Percentiles rank a stretch among this genome's conserved stretches.
Evolutionary conservation across 805 yeast genomes (phyloP).

Genomic region (Kodamaea hsintzibuensis): DNA sequence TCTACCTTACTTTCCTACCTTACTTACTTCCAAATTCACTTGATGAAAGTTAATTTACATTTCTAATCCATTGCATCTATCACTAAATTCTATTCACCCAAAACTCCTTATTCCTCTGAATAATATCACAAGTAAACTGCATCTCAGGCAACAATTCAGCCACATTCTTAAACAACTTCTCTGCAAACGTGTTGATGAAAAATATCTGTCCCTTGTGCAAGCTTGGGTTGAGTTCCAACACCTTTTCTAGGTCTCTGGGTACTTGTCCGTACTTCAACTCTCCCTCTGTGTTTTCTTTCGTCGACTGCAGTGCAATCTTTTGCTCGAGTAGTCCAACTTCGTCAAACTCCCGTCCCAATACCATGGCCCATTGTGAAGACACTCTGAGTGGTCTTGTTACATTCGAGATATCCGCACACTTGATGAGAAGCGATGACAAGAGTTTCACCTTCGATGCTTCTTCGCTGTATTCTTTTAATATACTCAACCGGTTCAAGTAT

Average conservation of each 20-base stretch:
- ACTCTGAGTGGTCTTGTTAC: slow-evolving; percentile 78
- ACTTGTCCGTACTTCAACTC: slow-evolving; percentile 32
- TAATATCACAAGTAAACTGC: slow-evolving; percentile 53
- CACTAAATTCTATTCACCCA: slow-evolving; percentile 41
- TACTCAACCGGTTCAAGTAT: slow-evolving; percentile 56
- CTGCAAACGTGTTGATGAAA: slow-evolving; percentile 82
- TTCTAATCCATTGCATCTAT: not conserved
- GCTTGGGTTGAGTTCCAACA: slow-evolving; percentile 47
- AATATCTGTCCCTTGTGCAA: slow-evolving; percentile 76
- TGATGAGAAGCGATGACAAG: slow-evolving; percentile 69
- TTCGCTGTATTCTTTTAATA: slow-evolving; percentile 19
- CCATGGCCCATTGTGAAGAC: slow-evolving; percentile 83
- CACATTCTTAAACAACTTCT: slow-evolving; percentile 67
- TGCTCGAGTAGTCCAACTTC: slow-evolving; percentile 61
- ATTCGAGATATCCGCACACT: slow-evolving; percentile 95
- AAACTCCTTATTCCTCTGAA: slow-evolving; percentile 52
- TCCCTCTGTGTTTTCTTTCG: slow-evolving; percentile 5
- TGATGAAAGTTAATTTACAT: no score
- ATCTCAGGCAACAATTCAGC: slow-evolving; percentile 62
- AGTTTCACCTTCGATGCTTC: slow-evolving; percentile 34
- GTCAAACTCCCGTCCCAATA: slow-evolving; percentile 73
- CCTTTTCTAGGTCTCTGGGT: slow-evolving; percentile 42
- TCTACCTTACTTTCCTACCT: no score
- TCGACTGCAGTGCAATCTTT: slow-evolving; percentile 16
- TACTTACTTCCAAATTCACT: no score